phyloP scores from a whole-genome alignment of 345 rosid species.

The Eutrema heterophyllum region DNA sequence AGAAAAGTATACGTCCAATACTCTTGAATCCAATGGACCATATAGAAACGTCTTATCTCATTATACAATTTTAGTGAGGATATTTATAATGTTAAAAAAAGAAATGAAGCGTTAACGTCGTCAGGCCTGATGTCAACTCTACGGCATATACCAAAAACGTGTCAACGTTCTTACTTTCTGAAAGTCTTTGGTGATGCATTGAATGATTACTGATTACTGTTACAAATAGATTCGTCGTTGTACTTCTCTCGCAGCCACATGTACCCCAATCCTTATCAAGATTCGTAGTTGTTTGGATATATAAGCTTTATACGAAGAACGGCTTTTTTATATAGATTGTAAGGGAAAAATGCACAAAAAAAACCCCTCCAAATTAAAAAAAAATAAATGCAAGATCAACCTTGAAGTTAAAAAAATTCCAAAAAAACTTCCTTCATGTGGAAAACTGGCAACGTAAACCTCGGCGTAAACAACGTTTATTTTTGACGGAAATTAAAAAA shows the following conservation, averaged over 20 bases:
- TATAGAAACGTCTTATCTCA: not conserved
- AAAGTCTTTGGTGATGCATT: conserved; percentile 8
- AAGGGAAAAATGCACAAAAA: no score
- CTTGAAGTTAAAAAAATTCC: no score
- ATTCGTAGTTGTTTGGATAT: not conserved
- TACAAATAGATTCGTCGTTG: not conserved
- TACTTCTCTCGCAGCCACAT: conserved; percentile 1
- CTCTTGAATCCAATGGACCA: not conserved
- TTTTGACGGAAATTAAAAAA: no score
- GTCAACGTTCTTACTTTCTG: not conserved
- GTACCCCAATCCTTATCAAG: not conserved
- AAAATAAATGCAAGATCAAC: no score
- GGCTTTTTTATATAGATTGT: no score
- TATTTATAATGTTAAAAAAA: not conserved
- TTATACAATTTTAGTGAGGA: not conserved
- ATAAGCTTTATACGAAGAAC: no score
- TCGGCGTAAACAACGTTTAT: no score
- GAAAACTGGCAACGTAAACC: no score
- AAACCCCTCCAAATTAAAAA: no score
- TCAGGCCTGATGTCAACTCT: conserved; percentile 19
- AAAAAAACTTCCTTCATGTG: no score
- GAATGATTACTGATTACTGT: not conserved
- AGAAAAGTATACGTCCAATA: conserved; percentile 2
- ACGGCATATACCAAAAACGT: not conserved
- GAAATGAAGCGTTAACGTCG: not conserved